Percentiles rank a stretch among this genome's conserved stretches.
Conservation (phyloP, 371 early-diverging fungal species). For the Mucor mucedo region DNA sequence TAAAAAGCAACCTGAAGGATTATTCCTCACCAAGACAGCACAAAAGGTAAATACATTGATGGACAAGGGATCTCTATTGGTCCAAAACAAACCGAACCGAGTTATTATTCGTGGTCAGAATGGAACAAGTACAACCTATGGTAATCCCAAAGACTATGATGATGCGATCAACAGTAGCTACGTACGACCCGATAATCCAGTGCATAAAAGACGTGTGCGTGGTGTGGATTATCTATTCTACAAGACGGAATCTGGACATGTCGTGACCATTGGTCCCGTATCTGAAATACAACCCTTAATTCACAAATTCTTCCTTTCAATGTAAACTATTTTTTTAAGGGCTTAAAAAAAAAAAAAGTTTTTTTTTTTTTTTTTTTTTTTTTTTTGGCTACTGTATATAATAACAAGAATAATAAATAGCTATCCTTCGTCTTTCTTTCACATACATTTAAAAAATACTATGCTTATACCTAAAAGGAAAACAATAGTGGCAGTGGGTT, state of each 20-base stretch:
- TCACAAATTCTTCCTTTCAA: constrained; percentile 16
- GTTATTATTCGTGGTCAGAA: constrained; percentile 13
- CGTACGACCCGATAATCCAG: constrained; percentile 1
- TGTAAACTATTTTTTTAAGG: not conserved
- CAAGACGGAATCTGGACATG: constrained; percentile 4
- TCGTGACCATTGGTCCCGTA: constrained; percentile 20
- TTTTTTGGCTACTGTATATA: not conserved
- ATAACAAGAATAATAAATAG: no score
- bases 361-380: not conserved
- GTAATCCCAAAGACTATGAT: constrained; percentile 27
- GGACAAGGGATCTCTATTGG: constrained; percentile 9
- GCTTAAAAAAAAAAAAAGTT: not conserved
- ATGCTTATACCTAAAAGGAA: not conserved
- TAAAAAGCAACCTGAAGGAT: not conserved
- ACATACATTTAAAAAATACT: not conserved
- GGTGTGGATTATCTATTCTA: constrained; percentile 18
- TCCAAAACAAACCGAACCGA: constrained; percentile 19
- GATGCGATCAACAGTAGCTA: constrained; percentile 18
- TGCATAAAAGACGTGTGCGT: constrained; percentile 7
- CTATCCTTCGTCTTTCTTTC: not conserved
- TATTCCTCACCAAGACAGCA: no score
- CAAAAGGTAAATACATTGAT: not conserved
- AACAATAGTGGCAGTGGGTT: constrained; percentile 15
- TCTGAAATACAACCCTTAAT: constrained; percentile 22
- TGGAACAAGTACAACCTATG: constrained; percentile 8